phyloP scores from a whole-genome alignment of 306 rosid species.

The Ormosia emarginata region DNA sequence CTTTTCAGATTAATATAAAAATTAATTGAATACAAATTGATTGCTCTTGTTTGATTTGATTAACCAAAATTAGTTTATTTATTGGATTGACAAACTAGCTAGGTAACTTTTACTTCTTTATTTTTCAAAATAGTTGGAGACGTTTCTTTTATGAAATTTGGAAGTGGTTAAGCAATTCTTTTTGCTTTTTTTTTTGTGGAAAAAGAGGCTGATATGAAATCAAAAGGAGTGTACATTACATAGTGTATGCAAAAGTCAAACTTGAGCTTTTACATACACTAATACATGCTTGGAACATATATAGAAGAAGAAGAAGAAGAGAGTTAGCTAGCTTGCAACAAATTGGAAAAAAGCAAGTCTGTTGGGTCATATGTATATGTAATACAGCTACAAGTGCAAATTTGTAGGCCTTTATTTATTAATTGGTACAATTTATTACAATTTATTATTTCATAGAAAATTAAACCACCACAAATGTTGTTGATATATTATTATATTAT shows the following conservation, averaged over 20 bases:
- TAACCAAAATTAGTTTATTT: not conserved
- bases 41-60: not conserved
- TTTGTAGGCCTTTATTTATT: not conserved
- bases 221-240: not conserved
- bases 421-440: not conserved
- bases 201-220: not conserved
- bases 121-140: not conserved
- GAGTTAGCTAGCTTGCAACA: not conserved
- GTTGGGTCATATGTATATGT: not conserved
- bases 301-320: not conserved
- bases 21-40: not conserved
- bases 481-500: not conserved
- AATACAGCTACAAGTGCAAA: not conserved
- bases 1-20: not conserved
- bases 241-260: not conserved
- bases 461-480: not conserved
- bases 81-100: not conserved
- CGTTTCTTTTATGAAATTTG: not conserved
- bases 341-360: not conserved
- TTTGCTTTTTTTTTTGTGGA: not conserved
- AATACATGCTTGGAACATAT: not conserved
- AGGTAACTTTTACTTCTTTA: not conserved
- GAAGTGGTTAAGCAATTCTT: not conserved
- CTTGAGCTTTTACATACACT: not conserved
- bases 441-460: conserved; percentile 13